Evolutionary conservation across 2,329 filamentous ascomycete genomes (phyloP).

Genomic region (Aspergillus sclerotialis): DNA sequence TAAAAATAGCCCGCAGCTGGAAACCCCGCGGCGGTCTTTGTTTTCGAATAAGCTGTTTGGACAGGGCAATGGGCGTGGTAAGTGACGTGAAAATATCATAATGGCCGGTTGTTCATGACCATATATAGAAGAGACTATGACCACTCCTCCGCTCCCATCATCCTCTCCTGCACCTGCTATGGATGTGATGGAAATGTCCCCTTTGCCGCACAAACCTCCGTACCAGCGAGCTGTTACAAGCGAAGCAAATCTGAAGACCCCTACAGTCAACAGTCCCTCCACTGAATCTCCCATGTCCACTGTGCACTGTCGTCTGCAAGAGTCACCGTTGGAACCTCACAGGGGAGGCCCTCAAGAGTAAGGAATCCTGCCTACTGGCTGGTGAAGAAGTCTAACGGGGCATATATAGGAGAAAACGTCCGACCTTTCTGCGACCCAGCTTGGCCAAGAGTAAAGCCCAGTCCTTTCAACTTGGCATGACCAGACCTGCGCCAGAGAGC

Average conservation of each 20-base stretch:
- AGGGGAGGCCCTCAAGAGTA: conserved; percentile 28
- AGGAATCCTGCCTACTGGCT: conserved; percentile 11
- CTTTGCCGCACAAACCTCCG: conserved; percentile 77
- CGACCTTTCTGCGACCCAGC: conserved; percentile 65
- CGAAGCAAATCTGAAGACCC: conserved; percentile 63
- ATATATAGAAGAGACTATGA: conserved; percentile 59
- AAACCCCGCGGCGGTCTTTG: conserved; percentile 75
- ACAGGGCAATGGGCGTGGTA: conserved; percentile 54
- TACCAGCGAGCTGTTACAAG: conserved; percentile 53
- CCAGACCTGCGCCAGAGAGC: conserved; percentile 55
- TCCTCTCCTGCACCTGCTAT: conserved; percentile 69
- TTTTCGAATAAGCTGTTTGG: conserved; percentile 68
- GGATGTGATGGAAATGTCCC: conserved; percentile 90
- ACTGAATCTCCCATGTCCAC: conserved; percentile 34
- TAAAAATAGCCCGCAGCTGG: conserved; percentile 64
- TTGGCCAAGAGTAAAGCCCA: conserved; percentile 68
- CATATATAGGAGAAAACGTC: conserved; percentile 55
- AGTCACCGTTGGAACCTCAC: conserved; percentile 30
- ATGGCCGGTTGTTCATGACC: conserved; percentile 18
- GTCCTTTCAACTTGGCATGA: conserved; percentile 59
- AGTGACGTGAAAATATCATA: conserved; percentile 6
- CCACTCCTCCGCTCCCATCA: conserved; percentile 74
- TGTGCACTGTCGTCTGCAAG: conserved; percentile 32
- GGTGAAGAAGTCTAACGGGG: conserved; percentile 12
- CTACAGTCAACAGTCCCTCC: conserved; percentile 54